These are phyloP conservation scores for Fusarium transvaalense DNA, from an alignment of 2,329 filamentous ascomycete genomes.

Conservation along the genomic window DNA sequence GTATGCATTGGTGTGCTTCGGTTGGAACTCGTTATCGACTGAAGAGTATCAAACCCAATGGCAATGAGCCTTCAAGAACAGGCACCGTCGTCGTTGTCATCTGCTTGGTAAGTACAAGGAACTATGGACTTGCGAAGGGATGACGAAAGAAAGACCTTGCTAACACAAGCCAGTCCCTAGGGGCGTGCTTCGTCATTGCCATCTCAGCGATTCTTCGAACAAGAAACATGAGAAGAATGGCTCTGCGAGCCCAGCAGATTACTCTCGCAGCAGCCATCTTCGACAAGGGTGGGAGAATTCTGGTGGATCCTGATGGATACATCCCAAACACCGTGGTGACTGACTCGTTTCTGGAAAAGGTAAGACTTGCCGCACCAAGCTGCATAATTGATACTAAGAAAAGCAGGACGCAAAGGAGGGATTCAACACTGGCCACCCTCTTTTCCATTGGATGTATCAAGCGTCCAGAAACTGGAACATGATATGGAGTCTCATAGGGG, in stretches of 20 bases:
- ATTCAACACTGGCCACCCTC: constrained; percentile 80
- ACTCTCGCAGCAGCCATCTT: constrained; percentile 73
- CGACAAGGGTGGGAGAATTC: constrained; percentile 72
- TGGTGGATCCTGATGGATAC: constrained; percentile 77
- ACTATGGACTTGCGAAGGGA: not conserved
- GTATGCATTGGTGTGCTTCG: constrained; percentile 89
- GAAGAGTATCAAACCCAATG: constrained; percentile 54
- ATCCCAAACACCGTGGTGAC: constrained; percentile 83
- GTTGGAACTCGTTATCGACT: constrained; percentile 77
- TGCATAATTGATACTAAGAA: constrained; percentile 27
- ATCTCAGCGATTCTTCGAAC: constrained; percentile 67
- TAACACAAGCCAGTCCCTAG: constrained; percentile 63
- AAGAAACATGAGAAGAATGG: constrained; percentile 65
- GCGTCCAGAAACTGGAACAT: constrained; percentile 82
- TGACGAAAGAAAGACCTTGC: not conserved
- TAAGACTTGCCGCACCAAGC: constrained; percentile 47
- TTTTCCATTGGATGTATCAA: constrained; percentile 90
- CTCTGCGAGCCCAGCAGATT: constrained; percentile 71
- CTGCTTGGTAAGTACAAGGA: constrained; percentile 67
- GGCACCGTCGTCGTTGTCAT: constrained; percentile 80
- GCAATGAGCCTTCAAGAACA: constrained; percentile 65
- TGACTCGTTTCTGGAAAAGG: constrained; percentile 77
- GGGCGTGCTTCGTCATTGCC: constrained; percentile 71
- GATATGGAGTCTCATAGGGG: constrained; percentile 74
- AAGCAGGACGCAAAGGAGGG: constrained; percentile 70